Evolutionary conservation across 805 yeast genomes (phyloP).

Genomic region (Cyberlindnera mississippiensis): DNA sequence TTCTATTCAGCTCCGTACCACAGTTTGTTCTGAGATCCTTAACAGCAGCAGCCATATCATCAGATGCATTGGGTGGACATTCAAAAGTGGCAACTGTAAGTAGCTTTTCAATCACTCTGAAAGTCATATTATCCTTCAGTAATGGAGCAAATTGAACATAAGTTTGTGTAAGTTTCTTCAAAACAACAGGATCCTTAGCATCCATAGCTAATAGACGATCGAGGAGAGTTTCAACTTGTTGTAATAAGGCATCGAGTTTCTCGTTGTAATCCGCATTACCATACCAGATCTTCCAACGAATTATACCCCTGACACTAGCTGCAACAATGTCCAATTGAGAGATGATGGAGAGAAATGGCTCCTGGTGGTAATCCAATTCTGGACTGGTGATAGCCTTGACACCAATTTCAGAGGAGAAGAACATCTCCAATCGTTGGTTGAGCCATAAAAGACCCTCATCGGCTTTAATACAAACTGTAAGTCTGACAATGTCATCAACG

Average conservation of each 20-base stretch:
- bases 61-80: constrained; percentile 61
- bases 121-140: constrained; percentile 77
- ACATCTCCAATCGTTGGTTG: constrained; percentile 63
- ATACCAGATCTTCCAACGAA: constrained; percentile 96
- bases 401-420: constrained; percentile 71
- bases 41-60: constrained; percentile 73
- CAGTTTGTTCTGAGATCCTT: constrained; percentile 87
- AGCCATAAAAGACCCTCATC: constrained; percentile 80
- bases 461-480: constrained; percentile 82
- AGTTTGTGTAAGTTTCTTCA: constrained; percentile 85
- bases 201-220: constrained; percentile 71
- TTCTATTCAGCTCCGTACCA: constrained; percentile 90
- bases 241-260: constrained; percentile 46
- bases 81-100: constrained; percentile 81
- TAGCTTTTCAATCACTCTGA: constrained; percentile 79
- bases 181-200: constrained; percentile 72
- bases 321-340: constrained; percentile 85
- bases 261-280: constrained; percentile 49
- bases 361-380: constrained; percentile 51
- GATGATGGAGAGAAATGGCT: constrained; percentile 70
- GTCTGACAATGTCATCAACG: constrained; percentile 86
- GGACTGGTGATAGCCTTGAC: constrained; percentile 52
- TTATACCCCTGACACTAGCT: constrained; percentile 85
- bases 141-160: constrained; percentile 92
- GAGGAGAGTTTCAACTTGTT: constrained; percentile 63